Conservation (phyloP, 1,139 yeast species). For the Yueomyces sp. region DNA sequence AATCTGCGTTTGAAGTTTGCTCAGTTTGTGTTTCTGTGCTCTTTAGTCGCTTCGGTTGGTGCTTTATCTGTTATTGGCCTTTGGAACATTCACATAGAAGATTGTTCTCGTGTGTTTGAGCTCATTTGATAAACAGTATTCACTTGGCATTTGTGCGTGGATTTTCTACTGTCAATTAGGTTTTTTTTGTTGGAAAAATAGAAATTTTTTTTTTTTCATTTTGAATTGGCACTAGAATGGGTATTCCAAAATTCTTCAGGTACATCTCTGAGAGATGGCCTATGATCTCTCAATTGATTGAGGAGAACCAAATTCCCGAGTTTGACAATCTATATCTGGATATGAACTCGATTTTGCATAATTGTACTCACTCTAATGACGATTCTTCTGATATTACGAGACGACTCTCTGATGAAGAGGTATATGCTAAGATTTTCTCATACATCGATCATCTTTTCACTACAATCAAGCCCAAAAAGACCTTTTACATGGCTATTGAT, state of each 20-base stretch:
- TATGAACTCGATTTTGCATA: conserved; percentile 56
- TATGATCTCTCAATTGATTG: conserved; percentile 75
- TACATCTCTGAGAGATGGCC: conserved; percentile 99
- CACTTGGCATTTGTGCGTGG: no score
- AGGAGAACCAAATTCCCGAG: conserved; percentile 78
- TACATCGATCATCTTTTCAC: conserved; percentile 90
- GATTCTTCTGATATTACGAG: conserved; percentile 55
- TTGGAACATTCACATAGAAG: no score
- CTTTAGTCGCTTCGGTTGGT: no score
- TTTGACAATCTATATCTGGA: conserved; percentile 75
- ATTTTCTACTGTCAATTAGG: no score
- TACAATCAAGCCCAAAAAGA: conserved; percentile 73
- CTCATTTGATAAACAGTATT: no score
- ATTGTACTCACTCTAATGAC: conserved; percentile 57
- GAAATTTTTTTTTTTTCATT: no score
- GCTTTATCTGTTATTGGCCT: no score
- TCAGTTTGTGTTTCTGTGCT: no score
- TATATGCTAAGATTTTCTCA: conserved; percentile 84
- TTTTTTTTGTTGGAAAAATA: no score
- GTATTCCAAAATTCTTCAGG: conserved; percentile 93
- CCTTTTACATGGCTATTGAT: conserved; percentile 95
- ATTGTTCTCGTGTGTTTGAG: no score
- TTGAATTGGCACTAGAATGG: conserved; percentile 28
- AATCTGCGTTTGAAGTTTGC: no score
- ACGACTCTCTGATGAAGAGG: conserved; percentile 76